Conservation (phyloP, 192 early-diverging fungal species). For the Coemansia sp. region DNA sequence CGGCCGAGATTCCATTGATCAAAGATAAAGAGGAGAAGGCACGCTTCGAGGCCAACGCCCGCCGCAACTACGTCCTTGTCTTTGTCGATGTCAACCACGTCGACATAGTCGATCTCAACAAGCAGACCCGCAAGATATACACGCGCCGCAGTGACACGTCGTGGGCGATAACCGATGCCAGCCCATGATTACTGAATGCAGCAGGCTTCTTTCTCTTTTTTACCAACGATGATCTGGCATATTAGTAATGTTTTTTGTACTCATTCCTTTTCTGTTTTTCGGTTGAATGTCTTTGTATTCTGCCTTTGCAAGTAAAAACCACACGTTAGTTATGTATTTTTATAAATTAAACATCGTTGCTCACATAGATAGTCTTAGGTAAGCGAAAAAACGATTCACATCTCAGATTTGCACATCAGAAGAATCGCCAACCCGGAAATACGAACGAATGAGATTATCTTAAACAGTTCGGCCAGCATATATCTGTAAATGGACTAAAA, state of each 20-base stretch:
- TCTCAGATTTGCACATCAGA: background rate
- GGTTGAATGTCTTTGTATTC: background rate
- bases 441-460: too few species aligned
- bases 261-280: too few species aligned
- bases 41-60: slow-evolving; percentile 39
- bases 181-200: slow-evolving; percentile 14
- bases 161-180: slow-evolving; percentile 40
- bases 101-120: slow-evolving; percentile 44
- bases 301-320: too few species aligned
- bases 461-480: too few species aligned
- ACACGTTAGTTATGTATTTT: too few species aligned
- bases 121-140: slow-evolving; percentile 32
- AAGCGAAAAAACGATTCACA: too few species aligned
- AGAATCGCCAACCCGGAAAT: background rate
- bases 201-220: too few species aligned
- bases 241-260: too few species aligned
- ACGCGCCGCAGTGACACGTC: slow-evolving; percentile 43
- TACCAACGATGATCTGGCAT: too few species aligned
- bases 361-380: too few species aligned
- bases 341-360: too few species aligned
- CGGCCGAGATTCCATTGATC: slow-evolving; percentile 26
- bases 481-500: too few species aligned
- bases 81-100: slow-evolving; percentile 47
- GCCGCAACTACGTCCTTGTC: slow-evolving; percentile 49
- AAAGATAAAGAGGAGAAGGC: slow-evolving; percentile 21